Percentiles rank a stretch among this genome's conserved stretches.
phyloP scores from a whole-genome alignment of 1,139 yeast genomes.

The Pichiaceae sp. region DNA sequence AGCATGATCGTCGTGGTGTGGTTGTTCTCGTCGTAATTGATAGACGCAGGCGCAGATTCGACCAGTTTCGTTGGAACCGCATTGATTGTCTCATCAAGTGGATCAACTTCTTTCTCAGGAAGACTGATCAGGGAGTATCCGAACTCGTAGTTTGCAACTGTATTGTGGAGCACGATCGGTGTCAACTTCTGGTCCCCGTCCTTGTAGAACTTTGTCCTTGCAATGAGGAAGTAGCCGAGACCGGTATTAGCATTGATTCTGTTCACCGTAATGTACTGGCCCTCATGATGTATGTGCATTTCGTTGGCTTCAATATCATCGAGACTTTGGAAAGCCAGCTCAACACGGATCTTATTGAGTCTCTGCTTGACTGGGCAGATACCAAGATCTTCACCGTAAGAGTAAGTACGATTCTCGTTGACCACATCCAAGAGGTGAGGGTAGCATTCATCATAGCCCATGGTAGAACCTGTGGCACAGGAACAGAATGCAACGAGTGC shows the following conservation, averaged over 20 bases:
- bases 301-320: slow-evolving; percentile 71
- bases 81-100: slow-evolving; percentile 26
- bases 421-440: slow-evolving; percentile 79
- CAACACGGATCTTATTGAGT: slow-evolving; percentile 48
- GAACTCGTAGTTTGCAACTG: slow-evolving; percentile 52
- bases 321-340: slow-evolving; percentile 56
- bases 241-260: slow-evolving; percentile 80
- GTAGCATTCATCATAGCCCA: slow-evolving; percentile 90
- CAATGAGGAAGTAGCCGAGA: slow-evolving; percentile 80
- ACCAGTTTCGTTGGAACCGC: slow-evolving; percentile 62
- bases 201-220: slow-evolving; percentile 65
- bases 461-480: slow-evolving; percentile 89
- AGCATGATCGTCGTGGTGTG: slow-evolving; percentile 44
- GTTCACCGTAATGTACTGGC: slow-evolving; percentile 85
- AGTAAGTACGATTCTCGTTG: slow-evolving; percentile 61
- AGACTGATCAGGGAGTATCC: slow-evolving; percentile 40
- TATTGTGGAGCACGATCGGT: slow-evolving; percentile 60
- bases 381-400: slow-evolving; percentile 68
- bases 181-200: slow-evolving; percentile 44
- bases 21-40: slow-evolving; percentile 33
- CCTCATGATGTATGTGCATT: slow-evolving; percentile 92
- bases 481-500: slow-evolving; percentile 91
- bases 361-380: slow-evolving; percentile 63
- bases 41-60: slow-evolving; percentile 41
- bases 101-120: slow-evolving; percentile 35